Evolutionary conservation across 306 rosid genomes (phyloP), one percentile per base, ranked within the genome.

Genomic region (Cucurbita maxima): DNA sequence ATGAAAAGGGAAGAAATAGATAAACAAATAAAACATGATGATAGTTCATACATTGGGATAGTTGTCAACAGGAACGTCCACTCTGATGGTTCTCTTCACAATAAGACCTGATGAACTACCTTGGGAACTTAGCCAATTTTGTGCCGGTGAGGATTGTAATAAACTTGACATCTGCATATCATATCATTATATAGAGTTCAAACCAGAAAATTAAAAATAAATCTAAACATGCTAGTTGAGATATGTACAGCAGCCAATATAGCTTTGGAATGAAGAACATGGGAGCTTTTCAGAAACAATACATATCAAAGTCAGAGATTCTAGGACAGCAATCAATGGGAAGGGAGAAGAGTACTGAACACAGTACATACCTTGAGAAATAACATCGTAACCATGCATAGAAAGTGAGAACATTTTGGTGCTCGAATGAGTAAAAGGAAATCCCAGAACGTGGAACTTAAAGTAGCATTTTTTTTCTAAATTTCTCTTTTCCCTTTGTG

Each of bases 61-160:
- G 54, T 79, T 76, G 15, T 84, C 99, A 58, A 91, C 92, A 5
- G 99, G 99, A 76, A 95, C 84, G 76, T 95, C 99, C 75, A 95
- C 99, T 83, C 99, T 88, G 74, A 95, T 75, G 54, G 99, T 91
- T 85, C 87, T 86, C 81, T 95, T 91, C 73, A 86, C 96, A 69
- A 95, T 84, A 58, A 89, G 83, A 81, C 97, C 96, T 30, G 96
- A 91, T 60, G 99, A 86, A 83, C 91, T 83, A 64, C 91, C 76
- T 77, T 85, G 96, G 68, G 96, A 77, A 79, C 87, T 84, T 79
- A 83, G 81, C 99, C 99, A 94, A 75, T 78, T 94, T 74, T 80
- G 87, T 41, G 99, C 80, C 36, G 97, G 52, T 6, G 96, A 77
- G 20, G 95, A 59, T 83, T 85, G 96, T 74, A 88, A 66, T 77